A percentile compares a stretch with the other conserved stretches of the same genome.
Evolutionary conservation across 2,329 filamentous ascomycete species (phyloP).

Genomic region (Diaporthe caulivora): DNA sequence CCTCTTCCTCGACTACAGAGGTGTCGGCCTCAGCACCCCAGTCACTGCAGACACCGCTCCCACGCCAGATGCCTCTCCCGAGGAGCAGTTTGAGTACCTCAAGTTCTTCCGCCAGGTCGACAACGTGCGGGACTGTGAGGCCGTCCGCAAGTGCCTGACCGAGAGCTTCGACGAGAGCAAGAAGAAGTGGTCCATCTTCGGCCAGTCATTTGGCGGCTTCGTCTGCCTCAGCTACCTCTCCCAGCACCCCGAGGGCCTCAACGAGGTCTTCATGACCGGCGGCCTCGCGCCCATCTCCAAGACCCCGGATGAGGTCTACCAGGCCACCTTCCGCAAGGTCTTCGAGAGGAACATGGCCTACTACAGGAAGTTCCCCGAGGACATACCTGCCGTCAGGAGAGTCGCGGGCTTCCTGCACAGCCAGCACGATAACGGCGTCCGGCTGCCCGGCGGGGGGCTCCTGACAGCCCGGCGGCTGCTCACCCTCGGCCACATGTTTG

Average conservation of each 20-base stretch:
- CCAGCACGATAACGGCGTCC: slow-evolving; percentile 55
- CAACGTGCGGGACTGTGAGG: slow-evolving; percentile 90
- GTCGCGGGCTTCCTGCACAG: slow-evolving; percentile 75
- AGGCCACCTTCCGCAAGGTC: slow-evolving; percentile 77
- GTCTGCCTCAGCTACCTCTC: slow-evolving; percentile 87
- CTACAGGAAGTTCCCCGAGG: slow-evolving; percentile 88
- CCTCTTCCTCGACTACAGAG: slow-evolving; percentile 90
- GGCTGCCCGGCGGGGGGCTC: slow-evolving; percentile 79
- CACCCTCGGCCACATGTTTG: slow-evolving; percentile 82
- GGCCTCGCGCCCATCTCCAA: slow-evolving; percentile 84
- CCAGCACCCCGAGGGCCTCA: slow-evolving; percentile 80
- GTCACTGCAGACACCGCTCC: slow-evolving; percentile 80
- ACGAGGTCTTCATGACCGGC: slow-evolving; percentile 87
- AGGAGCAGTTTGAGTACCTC: slow-evolving; percentile 83
- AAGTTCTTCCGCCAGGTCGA: slow-evolving; percentile 89
- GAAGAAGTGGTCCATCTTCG: slow-evolving; percentile 86
- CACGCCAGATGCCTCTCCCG: slow-evolving; percentile 67
- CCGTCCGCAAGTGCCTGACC: slow-evolving; percentile 82
- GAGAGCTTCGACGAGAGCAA: slow-evolving; percentile 71
- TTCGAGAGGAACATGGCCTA: slow-evolving; percentile 81
- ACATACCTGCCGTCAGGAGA: slow-evolving; percentile 74
- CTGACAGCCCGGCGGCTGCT: slow-evolving; percentile 82
- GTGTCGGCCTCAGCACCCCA: slow-evolving; percentile 86
- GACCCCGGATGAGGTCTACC: slow-evolving; percentile 80
- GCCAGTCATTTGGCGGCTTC: slow-evolving; percentile 94